phyloP scores from a whole-genome alignment of 768 basidiomycete genomes.

The Leccinum aurantiacum region DNA sequence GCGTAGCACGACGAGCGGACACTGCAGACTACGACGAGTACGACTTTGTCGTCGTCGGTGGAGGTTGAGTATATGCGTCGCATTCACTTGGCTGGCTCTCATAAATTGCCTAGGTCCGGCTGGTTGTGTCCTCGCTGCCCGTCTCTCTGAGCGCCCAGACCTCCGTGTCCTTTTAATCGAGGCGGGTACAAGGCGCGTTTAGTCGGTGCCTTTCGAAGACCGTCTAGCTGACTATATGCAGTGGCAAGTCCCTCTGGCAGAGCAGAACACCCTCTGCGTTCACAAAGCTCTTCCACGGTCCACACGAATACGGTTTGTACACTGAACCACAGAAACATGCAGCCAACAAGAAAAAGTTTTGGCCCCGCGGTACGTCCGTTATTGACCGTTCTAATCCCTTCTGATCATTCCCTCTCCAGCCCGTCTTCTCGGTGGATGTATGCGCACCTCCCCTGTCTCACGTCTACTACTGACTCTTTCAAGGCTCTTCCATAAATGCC shows the following conservation, averaged over 20 bases:
- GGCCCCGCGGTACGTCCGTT: slow-evolving; percentile 58
- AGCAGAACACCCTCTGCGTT: slow-evolving; percentile 48
- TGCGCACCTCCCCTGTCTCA: slow-evolving; percentile 26
- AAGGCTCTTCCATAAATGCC: slow-evolving; percentile 68
- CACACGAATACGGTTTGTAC: slow-evolving; percentile 52
- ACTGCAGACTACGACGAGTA: slow-evolving; percentile 32
- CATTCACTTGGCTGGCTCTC: background rate
- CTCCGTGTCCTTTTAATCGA: slow-evolving; percentile 42
- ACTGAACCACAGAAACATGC: slow-evolving; percentile 59
- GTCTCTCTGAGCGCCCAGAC: slow-evolving; percentile 40
- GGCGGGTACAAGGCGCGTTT: slow-evolving; percentile 45
- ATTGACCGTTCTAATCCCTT: background rate
- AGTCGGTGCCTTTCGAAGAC: background rate
- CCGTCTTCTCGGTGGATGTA: slow-evolving; percentile 74
- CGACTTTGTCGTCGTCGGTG: slow-evolving; percentile 55
- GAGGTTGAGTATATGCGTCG: slow-evolving; percentile 37
- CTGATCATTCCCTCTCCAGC: slow-evolving; percentile 31
- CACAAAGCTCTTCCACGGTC: slow-evolving; percentile 41
- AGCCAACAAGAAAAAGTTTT: slow-evolving; percentile 47
- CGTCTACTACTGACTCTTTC: background rate
- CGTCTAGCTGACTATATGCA: slow-evolving; percentile 17
- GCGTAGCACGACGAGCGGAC: slow-evolving; percentile 9
- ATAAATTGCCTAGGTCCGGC: slow-evolving; percentile 37
- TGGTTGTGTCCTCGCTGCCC: slow-evolving; percentile 45
- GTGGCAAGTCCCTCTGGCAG: slow-evolving; percentile 42